Percentiles rank a stretch among this genome's conserved stretches.
These are phyloP conservation scores for Porodaedalea pini DNA, from an alignment of 1,284 basidiomycete species.

Conservation along the genomic window DNA sequence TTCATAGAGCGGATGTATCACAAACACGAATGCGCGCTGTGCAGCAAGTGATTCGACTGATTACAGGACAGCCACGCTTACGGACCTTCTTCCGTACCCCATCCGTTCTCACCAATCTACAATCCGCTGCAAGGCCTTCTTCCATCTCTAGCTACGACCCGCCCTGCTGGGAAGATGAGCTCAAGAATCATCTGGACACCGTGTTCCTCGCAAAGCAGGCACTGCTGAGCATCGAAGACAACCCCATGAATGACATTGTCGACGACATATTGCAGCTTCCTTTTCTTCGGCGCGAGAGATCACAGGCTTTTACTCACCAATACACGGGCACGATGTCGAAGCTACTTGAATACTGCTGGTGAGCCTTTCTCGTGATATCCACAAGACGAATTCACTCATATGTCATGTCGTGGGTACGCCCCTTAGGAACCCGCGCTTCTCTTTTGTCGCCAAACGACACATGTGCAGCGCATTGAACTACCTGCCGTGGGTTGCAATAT, in stretches of 20 bases:
- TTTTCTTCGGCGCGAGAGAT: not conserved
- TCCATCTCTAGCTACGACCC: not conserved
- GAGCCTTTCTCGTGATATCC: too few relatives aligned
- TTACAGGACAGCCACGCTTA: constrained; percentile 3
- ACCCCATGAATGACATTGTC: not conserved
- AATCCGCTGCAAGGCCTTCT: not conserved
- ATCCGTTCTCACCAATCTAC: not conserved
- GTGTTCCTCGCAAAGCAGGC: not conserved
- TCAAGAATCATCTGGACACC: not conserved
- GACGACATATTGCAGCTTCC: not conserved
- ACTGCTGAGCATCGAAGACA: not conserved
- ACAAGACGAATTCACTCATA: too few relatives aligned
- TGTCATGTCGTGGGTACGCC: too few relatives aligned
- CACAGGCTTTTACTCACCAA: too few relatives aligned
- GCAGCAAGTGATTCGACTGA: not conserved
- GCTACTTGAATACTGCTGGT: not conserved
- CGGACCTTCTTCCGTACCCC: not conserved
- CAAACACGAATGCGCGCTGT: not conserved
- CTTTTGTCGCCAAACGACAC: not conserved
- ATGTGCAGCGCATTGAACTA: constrained; percentile 1
- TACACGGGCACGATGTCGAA: not conserved
- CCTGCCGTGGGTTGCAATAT: not conserved
- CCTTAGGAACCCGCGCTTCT: not conserved
- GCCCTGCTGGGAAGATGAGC: not conserved
- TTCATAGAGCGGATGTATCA: not conserved